Evolutionary conservation across 2,329 filamentous ascomycete species (phyloP), one percentile per base, ranked within the genome.

Genomic region (Aspergillus melleus): DNA sequence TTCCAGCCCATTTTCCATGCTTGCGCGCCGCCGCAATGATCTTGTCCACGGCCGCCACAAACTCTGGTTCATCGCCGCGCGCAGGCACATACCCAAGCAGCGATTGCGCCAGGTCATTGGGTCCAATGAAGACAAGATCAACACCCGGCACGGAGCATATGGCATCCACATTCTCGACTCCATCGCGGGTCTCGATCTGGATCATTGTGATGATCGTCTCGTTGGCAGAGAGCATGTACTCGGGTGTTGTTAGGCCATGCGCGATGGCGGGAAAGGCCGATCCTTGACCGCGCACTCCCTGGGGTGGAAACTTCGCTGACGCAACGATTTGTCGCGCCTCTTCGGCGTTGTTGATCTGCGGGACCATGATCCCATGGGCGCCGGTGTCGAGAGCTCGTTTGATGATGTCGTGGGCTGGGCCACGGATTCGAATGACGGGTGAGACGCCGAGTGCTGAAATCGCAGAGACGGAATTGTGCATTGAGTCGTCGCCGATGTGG

Each of bases 1-100:
- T 75, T 0, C 85, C 88, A 8, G 82, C 83, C 77, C 88, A 89
- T 76, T 90, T 90, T 19, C 87, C 87, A 11, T 88, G 82, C 62
- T 80, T 82, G 54, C 81, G 79, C 4, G 85, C 83, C 3, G 88
- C 87, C 12, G 77, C 76, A 10, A 87, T 77, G 51, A 88, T 80
- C 61, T 80, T 84, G 50, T 80, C 79, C 57, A 90, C 84, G 20
- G 88, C 88, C 39, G 78, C 77, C 30, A 84, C 77, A 61, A 90
- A 80, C 61, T 87, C 82, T 0, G 82, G 81, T 62, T 85, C 80
- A 53, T 82, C 76, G 0, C 79, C 79, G 26, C 72, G 74, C 66
- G 89, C 83, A 52, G 82, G 82, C 1, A 83, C 84, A 62, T 88
- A 78, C 20, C 88, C 79, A 47, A 91, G 84, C 0, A 88, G 85